Base-by-base conservation (phyloP, 2,329 filamentous ascomycete species). In the Seiridium unicorne region DNA sequence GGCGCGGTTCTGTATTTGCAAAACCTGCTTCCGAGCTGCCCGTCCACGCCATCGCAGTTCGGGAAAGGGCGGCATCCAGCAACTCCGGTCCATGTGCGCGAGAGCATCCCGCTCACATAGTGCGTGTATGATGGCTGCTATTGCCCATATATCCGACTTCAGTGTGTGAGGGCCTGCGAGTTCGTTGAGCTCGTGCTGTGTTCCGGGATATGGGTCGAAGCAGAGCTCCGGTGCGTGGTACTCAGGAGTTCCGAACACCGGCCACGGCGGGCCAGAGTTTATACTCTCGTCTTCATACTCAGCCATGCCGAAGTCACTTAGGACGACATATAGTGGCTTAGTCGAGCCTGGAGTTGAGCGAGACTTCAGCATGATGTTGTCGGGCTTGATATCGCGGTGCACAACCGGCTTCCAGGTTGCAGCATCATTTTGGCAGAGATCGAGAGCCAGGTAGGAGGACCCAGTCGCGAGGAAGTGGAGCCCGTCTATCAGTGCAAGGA, bases 351-450 rank as follows among this genome's bases (percentile, higher is more conserved):
- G 63, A 5, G 63, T 63, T 36, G 62, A 55, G 58, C 61, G 60
- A 32, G 62, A 65, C n/a, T 60, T 57, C 11, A 67, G 57, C 60
- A 67, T 63, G 47, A 67, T 58, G 48, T 67, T 67, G 58, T 58
- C 61, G 18, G 64, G 64, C 44, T 64, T 67, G 57, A 66, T 66
- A 36, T 67, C 65, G n/a, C 65, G 58, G 46, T 67, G 65, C 13
- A 66, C 40, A 2, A 67, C 55, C 9, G 65, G 60, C 47, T 11
- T 51, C 65, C 65, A 67, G 13, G 35, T 35, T 0, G 10, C 11
- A 2, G 18, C 38, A 26, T 61, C 31, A 32, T 62, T 57, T 3
- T 56, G 61, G 26, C 60, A 32, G 3, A 65, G 57, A 5, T 57
- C 34, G 32, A 54, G n/a, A 0, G 63, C 59, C 3, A 62, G 44